Evolutionary conservation across 176 grass and related monocot genomes (phyloP).

Genomic region (Canna indica): DNA sequence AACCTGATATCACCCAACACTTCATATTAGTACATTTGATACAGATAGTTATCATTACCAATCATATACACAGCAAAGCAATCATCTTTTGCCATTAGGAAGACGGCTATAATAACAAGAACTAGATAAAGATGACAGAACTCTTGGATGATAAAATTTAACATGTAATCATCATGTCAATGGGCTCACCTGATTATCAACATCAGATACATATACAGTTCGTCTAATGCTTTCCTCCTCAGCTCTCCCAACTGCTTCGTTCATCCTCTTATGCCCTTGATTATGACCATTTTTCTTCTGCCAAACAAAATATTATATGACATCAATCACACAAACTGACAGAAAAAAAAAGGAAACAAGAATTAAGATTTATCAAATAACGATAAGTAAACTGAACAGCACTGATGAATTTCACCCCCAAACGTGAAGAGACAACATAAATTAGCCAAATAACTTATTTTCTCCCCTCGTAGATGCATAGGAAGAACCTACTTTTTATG

Average conservation of each 20-base stretch:
- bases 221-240: constrained; percentile 74
- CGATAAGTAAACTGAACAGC: not conserved
- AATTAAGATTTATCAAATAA: not conserved
- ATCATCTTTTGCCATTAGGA: not conserved
- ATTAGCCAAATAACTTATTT: not conserved
- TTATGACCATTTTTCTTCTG: constrained; percentile 54
- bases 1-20: constrained; percentile 34
- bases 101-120: not conserved
- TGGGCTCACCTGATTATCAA: constrained; percentile 17
- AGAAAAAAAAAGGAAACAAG: not conserved
- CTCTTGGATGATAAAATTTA: not conserved
- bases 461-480: not conserved
- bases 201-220: constrained; percentile 83
- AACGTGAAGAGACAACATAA: not conserved
- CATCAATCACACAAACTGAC: not conserved
- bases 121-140: not conserved
- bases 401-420: too few species aligned
- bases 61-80: not conserved
- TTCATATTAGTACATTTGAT: not conserved
- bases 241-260: constrained; percentile 39
- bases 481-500: not conserved
- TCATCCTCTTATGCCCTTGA: constrained; percentile 43
- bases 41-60: not conserved
- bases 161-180: not conserved
- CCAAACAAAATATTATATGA: not conserved